These are phyloP conservation scores for Cetraspora pellucida DNA, from an alignment of 192 early-diverging fungal genomes.

Conservation along the genomic window DNA sequence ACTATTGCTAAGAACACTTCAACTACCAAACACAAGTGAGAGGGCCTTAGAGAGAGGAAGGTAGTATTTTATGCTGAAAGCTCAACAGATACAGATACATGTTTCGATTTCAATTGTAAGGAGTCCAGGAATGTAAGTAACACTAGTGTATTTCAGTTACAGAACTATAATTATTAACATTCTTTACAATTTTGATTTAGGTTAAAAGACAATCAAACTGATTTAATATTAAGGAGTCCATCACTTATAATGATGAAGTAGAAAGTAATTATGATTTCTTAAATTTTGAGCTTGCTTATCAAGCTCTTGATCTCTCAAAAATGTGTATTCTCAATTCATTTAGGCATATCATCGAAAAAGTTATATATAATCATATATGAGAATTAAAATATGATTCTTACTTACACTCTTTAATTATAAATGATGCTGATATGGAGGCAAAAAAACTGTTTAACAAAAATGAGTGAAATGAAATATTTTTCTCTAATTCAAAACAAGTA, in stretches of 20 bases:
- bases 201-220: no score
- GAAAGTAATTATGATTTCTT: background rate
- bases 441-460: no score
- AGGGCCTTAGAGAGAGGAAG: conserved; percentile 22
- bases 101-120: no score
- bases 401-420: conserved; percentile 25
- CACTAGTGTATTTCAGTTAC: no score
- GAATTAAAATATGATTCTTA: conserved; percentile 15
- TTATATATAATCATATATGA: conserved; percentile 13
- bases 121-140: no score
- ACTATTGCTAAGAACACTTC: conserved; percentile 17
- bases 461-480: conserved; percentile 23
- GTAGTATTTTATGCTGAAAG: conserved; percentile 3
- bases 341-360: background rate
- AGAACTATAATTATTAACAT: no score
- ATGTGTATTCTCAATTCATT: conserved; percentile 7
- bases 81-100: no score
- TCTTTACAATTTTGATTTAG: no score
- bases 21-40: conserved; percentile 22
- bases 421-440: background rate
- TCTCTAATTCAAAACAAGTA: background rate
- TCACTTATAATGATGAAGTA: no score
- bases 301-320: background rate
- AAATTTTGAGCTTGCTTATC: background rate
- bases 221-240: no score